phyloP scores from a whole-genome alignment of 345 rosid genomes.

The Aegle marmelos region DNA sequence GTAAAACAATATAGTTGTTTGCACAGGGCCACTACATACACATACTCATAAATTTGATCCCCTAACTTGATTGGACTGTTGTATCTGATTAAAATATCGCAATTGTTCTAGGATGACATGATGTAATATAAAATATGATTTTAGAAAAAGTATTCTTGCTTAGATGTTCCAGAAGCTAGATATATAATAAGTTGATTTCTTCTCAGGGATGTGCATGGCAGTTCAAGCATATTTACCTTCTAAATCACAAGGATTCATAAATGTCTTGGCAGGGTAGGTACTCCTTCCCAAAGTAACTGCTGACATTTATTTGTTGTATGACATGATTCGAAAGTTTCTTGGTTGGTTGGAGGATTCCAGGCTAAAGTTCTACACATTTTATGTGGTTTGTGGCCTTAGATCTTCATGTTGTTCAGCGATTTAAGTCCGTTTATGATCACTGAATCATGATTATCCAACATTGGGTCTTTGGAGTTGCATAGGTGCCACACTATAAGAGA shows the following conservation, averaged over 20 bases:
- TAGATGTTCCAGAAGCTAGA: not conserved
- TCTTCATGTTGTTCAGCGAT: not conserved
- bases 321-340: not conserved
- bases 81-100: not conserved
- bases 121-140: not conserved
- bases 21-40: not conserved
- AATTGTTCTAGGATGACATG: not conserved
- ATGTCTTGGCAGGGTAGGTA: conserved; percentile 76
- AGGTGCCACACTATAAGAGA: not conserved
- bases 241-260: conserved; percentile 68
- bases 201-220: conserved; percentile 97
- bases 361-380: not conserved
- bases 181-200: conserved; percentile 8
- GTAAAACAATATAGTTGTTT: not conserved
- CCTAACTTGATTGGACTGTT: not conserved
- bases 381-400: not conserved
- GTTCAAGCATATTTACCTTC: conserved; percentile 71
- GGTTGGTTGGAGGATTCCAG: conserved; percentile 46
- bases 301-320: not conserved
- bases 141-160: not conserved
- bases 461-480: not conserved
- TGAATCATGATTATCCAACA: not conserved
- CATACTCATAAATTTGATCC: not conserved
- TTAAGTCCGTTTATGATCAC: not conserved
- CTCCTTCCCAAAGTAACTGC: conserved; percentile 5